phyloP scores from a whole-genome alignment of 345 rosid genomes.

The Populus ilicifolia region DNA sequence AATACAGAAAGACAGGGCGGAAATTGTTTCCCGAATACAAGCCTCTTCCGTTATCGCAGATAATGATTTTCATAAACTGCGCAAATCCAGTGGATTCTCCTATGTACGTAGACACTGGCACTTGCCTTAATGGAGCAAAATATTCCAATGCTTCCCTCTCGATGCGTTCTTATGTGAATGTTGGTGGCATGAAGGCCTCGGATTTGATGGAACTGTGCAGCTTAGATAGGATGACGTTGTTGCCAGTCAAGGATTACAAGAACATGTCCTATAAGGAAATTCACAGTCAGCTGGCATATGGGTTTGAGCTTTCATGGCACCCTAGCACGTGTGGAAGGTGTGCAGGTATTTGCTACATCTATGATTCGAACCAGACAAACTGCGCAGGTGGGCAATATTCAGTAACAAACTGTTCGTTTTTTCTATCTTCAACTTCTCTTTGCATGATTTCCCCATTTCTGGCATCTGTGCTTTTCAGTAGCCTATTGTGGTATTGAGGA shows the following conservation, averaged over 20 bases:
- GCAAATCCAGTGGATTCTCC: background rate
- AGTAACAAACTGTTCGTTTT: background rate
- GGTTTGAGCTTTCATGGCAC: constrained; percentile 22
- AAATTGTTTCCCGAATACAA: no score
- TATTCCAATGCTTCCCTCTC: background rate
- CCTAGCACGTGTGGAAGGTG: background rate
- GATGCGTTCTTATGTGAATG: background rate
- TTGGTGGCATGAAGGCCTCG: background rate
- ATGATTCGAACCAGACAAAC: background rate
- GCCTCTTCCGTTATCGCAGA: background rate
- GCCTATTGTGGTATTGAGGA: no score
- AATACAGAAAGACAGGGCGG: background rate
- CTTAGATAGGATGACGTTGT: background rate
- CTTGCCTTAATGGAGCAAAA: background rate
- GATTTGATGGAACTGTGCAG: constrained; percentile 7
- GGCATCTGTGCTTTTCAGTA: no score
- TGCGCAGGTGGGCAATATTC: background rate
- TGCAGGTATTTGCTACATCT: background rate
- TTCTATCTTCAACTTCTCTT: background rate
- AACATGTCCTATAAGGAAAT: background rate
- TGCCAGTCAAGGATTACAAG: background rate
- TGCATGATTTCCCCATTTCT: background rate
- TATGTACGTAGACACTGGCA: background rate
- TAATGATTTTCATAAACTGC: constrained; percentile 5
- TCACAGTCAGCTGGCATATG: constrained; percentile 1